Percentiles rank a stretch among this genome's conserved stretches.
phyloP scores from a whole-genome alignment of 164 flowering plant species.

The Liriodendron chinense region DNA sequence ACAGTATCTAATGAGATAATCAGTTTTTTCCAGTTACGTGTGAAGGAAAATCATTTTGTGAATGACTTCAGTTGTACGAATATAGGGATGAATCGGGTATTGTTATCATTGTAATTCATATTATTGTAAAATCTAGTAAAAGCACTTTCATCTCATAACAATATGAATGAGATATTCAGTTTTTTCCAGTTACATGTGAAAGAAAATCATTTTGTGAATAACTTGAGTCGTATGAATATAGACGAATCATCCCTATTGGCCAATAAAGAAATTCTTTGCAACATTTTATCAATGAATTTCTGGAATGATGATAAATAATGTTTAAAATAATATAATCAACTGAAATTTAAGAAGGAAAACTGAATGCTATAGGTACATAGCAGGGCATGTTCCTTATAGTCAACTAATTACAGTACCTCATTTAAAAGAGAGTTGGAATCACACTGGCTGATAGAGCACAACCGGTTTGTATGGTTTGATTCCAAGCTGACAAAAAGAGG shows the following conservation, averaged over 20 bases:
- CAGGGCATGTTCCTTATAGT: neutral
- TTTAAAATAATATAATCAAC: neutral
- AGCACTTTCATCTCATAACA: too few relatives aligned
- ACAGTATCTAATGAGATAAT: too few relatives aligned
- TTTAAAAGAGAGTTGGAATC: constrained; percentile 82
- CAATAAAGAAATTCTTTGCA: neutral
- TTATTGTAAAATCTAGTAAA: too few relatives aligned
- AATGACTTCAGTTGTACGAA: too few relatives aligned
- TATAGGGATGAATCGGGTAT: too few relatives aligned
- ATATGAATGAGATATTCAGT: too few relatives aligned
- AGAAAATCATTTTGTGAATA: too few relatives aligned
- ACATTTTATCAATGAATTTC: neutral
- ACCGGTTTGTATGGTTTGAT: constrained; percentile 81
- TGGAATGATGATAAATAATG: neutral
- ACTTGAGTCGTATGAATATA: neutral
- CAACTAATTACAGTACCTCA: constrained; percentile 54
- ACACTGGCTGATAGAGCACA: constrained; percentile 96
- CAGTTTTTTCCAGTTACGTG: neutral
- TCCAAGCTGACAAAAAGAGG: constrained; percentile 54
- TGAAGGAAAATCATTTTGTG: neutral
- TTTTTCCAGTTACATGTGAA: neutral
- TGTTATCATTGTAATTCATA: too few relatives aligned
- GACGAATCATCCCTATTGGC: neutral
- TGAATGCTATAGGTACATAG: too few relatives aligned
- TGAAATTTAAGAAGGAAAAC: neutral